A percentile compares a stretch with the other conserved stretches of the same genome.
Evolutionary conservation across 768 basidiomycete genomes (phyloP).

Genomic region (Glaciozyma martinii): DNA sequence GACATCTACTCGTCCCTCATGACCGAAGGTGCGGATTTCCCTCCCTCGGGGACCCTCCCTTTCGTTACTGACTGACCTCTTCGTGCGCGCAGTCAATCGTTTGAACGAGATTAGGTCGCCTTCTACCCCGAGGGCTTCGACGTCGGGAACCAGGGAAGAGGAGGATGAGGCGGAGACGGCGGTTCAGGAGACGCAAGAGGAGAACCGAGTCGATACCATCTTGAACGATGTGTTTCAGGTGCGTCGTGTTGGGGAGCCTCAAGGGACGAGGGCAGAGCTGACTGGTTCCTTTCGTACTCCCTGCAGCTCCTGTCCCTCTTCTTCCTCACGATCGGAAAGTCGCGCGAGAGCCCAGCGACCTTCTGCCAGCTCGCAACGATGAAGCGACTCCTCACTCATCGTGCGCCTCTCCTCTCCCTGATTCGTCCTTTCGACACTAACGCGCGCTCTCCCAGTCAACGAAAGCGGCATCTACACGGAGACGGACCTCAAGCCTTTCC

Average conservation of each 20-base stretch:
- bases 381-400: constrained; percentile 39
- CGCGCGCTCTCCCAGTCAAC: constrained; percentile 59
- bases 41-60: constrained; percentile 2
- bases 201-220: constrained; percentile 85
- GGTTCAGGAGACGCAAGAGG: constrained; percentile 6
- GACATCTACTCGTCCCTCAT: constrained; percentile 85
- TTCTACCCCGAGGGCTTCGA: constrained; percentile 2
- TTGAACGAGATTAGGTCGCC: constrained; percentile 73
- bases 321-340: constrained; percentile 96
- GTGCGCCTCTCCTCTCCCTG: constrained; percentile 1
- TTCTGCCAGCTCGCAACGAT: constrained; percentile 95
- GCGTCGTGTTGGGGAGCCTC: not conserved
- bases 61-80: not conserved
- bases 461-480: constrained; percentile 93
- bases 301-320: constrained; percentile 71
- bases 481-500: constrained; percentile 78
- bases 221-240: constrained; percentile 79
- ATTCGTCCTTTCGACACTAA: constrained; percentile 61
- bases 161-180: constrained; percentile 47
- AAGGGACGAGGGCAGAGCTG: not conserved
- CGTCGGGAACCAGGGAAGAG: constrained; percentile 32
- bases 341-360: constrained; percentile 83
- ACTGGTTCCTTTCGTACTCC: not conserved
- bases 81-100: constrained; percentile 53
- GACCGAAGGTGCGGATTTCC: constrained; percentile 62